Evolutionary conservation across 2,329 filamentous ascomycete species (phyloP).

Genomic region (Scorias spongiosa): DNA sequence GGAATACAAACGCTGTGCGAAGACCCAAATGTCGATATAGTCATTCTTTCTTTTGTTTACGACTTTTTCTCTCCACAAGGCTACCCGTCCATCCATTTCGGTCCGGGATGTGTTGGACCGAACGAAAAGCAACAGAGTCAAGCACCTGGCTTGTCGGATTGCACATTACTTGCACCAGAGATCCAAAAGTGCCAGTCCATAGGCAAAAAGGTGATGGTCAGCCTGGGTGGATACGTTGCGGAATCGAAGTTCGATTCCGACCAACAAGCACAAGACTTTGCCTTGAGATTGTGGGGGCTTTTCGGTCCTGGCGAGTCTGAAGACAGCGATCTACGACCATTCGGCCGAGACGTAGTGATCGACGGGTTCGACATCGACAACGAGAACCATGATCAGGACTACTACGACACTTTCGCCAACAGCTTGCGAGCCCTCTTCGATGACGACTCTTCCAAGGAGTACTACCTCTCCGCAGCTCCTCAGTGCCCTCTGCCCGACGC

Average conservation of each 20-base stretch:
- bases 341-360: slow-evolving; percentile 15
- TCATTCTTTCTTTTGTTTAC: slow-evolving; percentile 22
- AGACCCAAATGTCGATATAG: slow-evolving; percentile 21
- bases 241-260: slow-evolving; percentile 16
- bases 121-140: slow-evolving; percentile 17
- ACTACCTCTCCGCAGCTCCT: slow-evolving; percentile 24
- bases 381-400: slow-evolving; percentile 15
- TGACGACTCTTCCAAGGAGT: slow-evolving; percentile 13
- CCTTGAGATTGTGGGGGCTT: slow-evolving; percentile 20
- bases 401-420: slow-evolving; percentile 15
- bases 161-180: slow-evolving; percentile 21
- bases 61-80: slow-evolving; percentile 18
- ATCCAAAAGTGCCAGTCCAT: slow-evolving; percentile 22
- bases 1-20: slow-evolving; percentile 18
- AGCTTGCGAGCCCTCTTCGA: slow-evolving; percentile 13
- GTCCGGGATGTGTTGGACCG: slow-evolving; percentile 20
- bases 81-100: slow-evolving; percentile 20
- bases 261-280: slow-evolving; percentile 17
- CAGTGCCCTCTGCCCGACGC: slow-evolving; percentile 23
- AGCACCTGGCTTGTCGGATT: slow-evolving; percentile 25
- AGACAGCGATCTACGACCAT: slow-evolving; percentile 16
- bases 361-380: slow-evolving; percentile 27
- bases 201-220: slow-evolving; percentile 27
- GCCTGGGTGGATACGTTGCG: slow-evolving; percentile 19
- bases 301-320: slow-evolving; percentile 19